Percentiles rank a stretch among this genome's conserved stretches.
phyloP scores from a whole-genome alignment of 441 rosid genomes.

The Arabidopsis lyrata region DNA sequence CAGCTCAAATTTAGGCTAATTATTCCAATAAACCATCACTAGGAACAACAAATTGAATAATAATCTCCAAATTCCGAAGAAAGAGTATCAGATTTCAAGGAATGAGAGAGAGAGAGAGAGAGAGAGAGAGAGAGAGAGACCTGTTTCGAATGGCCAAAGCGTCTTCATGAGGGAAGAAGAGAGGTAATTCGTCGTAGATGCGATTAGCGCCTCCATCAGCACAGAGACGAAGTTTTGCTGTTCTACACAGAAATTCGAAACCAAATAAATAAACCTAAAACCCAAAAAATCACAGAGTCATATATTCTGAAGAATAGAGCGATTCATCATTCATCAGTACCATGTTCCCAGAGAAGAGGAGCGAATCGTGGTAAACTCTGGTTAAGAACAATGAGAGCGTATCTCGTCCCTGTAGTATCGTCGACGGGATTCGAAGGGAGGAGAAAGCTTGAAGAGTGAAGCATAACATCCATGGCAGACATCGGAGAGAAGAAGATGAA shows the following conservation, averaged over 20 bases:
- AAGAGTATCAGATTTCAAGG: not conserved
- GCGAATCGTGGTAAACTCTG: slow-evolving; percentile 75
- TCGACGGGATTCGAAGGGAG: slow-evolving; percentile 55
- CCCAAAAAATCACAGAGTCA: not conserved
- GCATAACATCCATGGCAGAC: slow-evolving; percentile 65
- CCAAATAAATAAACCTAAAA: not conserved
- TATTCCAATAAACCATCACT: too few species aligned
- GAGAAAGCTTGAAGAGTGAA: slow-evolving; percentile 80
- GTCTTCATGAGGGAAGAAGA: slow-evolving; percentile 66
- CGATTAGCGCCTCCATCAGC: slow-evolving; percentile 99
- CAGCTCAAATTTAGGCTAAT: too few species aligned
- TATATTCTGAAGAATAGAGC: too few species aligned
- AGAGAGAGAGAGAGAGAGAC: slow-evolving; percentile 51
- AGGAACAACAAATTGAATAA: not conserved
- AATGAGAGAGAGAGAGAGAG: not conserved
- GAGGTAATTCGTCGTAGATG: slow-evolving; percentile 85
- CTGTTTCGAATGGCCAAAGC: slow-evolving; percentile 62
- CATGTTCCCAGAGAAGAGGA: slow-evolving; percentile 91
- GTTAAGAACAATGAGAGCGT: slow-evolving; percentile 81
- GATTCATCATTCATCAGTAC: slow-evolving; percentile 41
- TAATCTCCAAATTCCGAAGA: not conserved
- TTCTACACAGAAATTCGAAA: slow-evolving; percentile 48
- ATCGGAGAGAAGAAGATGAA: not conserved
- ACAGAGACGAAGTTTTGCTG: slow-evolving; percentile 84
- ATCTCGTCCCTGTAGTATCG: slow-evolving; percentile 22